These are phyloP conservation scores for Colletotrichum ledebouriae DNA, from an alignment of 2,329 filamentous ascomycete species.

Conservation along the genomic window DNA sequence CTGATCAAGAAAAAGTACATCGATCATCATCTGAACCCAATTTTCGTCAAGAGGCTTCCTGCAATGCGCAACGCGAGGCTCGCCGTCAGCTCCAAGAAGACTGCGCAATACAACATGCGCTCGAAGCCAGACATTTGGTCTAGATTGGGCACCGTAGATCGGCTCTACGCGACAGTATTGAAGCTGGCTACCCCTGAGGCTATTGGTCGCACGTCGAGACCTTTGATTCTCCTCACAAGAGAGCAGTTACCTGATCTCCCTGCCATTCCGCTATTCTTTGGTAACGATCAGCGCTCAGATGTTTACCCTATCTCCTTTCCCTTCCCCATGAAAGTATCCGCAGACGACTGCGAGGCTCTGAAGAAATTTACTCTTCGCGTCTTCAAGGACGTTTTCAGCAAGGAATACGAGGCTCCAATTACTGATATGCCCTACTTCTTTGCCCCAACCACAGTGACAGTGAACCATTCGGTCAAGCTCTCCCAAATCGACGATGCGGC, in stretches of 20 bases:
- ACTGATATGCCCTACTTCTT: slow-evolving; percentile 86
- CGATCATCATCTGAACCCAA: slow-evolving; percentile 80
- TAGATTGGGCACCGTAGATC: slow-evolving; percentile 53
- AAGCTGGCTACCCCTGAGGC: slow-evolving; percentile 67
- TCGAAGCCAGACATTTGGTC: slow-evolving; percentile 84
- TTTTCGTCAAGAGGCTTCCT: slow-evolving; percentile 78
- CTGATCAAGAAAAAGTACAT: slow-evolving; percentile 77
- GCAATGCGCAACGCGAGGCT: slow-evolving; percentile 88
- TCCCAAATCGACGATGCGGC: slow-evolving; percentile 41
- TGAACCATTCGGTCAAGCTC: slow-evolving; percentile 46
- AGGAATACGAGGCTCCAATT: slow-evolving; percentile 76
- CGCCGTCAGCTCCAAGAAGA: slow-evolving; percentile 84
- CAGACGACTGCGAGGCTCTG: slow-evolving; percentile 66
- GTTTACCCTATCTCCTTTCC: slow-evolving; percentile 64
- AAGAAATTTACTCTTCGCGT: slow-evolving; percentile 80
- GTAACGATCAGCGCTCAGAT: slow-evolving; percentile 69
- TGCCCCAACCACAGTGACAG: slow-evolving; percentile 64
- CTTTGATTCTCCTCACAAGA: slow-evolving; percentile 80
- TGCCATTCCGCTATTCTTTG: slow-evolving; percentile 79
- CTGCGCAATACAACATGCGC: slow-evolving; percentile 80
- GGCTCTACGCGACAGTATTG: slow-evolving; percentile 75
- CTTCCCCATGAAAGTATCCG: slow-evolving; percentile 57
- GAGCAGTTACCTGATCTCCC: slow-evolving; percentile 74
- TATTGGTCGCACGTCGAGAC: slow-evolving; percentile 70
- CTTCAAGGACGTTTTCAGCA: slow-evolving; percentile 91